Evolutionary conservation across 2,329 filamentous ascomycete genomes (phyloP).

Genomic region (Aspergillus alliaceus): DNA sequence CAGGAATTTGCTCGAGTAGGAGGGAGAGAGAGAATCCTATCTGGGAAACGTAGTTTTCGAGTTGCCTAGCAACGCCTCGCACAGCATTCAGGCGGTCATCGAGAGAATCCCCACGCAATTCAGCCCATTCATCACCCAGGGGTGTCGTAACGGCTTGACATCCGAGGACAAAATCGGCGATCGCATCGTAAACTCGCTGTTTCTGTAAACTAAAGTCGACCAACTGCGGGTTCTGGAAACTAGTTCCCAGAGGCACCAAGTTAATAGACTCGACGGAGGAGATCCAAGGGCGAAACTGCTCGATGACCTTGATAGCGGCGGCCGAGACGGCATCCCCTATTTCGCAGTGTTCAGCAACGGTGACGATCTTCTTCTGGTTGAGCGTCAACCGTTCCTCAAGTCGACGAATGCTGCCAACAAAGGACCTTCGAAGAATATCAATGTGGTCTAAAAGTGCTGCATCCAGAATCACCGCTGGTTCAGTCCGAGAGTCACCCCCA

Average conservation of each 20-base stretch:
- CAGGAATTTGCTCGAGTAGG: conserved; percentile 75
- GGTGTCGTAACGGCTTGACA: conserved; percentile 93
- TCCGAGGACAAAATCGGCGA: conserved; percentile 81
- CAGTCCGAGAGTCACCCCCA: conserved; percentile 69
- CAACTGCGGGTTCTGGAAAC: conserved; percentile 79
- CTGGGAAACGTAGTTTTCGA: conserved; percentile 84
- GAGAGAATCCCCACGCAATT: conserved; percentile 83
- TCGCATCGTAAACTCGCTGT: conserved; percentile 88
- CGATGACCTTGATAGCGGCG: conserved; percentile 75
- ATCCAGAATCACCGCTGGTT: conserved; percentile 75
- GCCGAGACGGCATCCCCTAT: conserved; percentile 81
- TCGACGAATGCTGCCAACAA: conserved; percentile 81
- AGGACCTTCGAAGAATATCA: conserved; percentile 80
- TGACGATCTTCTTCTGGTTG: conserved; percentile 82
- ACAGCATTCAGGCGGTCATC: conserved; percentile 84
- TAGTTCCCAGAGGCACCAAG: conserved; percentile 73
- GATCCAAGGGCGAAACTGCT: conserved; percentile 88
- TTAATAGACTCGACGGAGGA: conserved; percentile 90
- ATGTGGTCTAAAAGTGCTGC: conserved; percentile 75
- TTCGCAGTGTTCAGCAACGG: conserved; percentile 72
- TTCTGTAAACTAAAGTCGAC: conserved; percentile 87
- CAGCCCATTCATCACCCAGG: conserved; percentile 91
- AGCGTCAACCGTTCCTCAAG: conserved; percentile 80
- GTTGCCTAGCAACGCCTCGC: conserved; percentile 70
- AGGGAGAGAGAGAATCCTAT: conserved; percentile 85